These are phyloP conservation scores for Diaporthe vaccinii DNA, from an alignment of 2,329 filamentous ascomycete species.

Conservation along the genomic window DNA sequence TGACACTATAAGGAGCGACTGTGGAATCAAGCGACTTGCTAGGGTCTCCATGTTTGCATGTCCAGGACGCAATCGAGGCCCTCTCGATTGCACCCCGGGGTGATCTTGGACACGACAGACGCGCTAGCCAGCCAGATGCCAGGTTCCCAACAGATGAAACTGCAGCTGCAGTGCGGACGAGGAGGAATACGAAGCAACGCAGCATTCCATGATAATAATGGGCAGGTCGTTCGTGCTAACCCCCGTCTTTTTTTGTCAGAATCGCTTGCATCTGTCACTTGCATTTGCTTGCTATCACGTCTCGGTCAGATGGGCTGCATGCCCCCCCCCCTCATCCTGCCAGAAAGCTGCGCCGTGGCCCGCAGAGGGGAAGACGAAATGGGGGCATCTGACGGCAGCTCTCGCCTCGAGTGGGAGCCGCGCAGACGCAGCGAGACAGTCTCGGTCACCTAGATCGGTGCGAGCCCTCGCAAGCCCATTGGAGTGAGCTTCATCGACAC, in stretches of 20 bases:
- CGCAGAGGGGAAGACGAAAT: not conserved
- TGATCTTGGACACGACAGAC: slow-evolving; percentile 24
- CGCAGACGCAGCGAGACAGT: not conserved
- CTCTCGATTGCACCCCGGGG: slow-evolving; percentile 15
- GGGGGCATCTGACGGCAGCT: not conserved
- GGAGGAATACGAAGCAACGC: slow-evolving; percentile 28
- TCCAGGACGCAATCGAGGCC: slow-evolving; percentile 2
- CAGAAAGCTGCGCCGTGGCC: not conserved
- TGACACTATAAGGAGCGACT: slow-evolving; percentile 13
- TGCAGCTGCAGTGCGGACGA: slow-evolving; percentile 23
- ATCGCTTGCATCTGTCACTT: slow-evolving; percentile 30
- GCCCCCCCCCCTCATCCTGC: slow-evolving; percentile 13
- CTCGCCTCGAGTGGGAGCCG: not conserved
- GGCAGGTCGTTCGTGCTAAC: not conserved
- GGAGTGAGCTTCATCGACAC: slow-evolving; percentile 26
- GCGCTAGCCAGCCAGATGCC: slow-evolving; percentile 32
- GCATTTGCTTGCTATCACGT: slow-evolving; percentile 25
- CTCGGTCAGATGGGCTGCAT: slow-evolving; percentile 20
- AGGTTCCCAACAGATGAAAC: slow-evolving; percentile 27
- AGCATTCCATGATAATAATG: not conserved
- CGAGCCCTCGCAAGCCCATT: not conserved
- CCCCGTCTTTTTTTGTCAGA: not conserved
- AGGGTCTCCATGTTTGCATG: slow-evolving; percentile 19
- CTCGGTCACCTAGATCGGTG: not conserved
- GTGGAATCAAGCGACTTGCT: not conserved